Percentiles rank a stretch among this genome's conserved stretches.
These are phyloP conservation scores for Protoeuglena noctilucae DNA, from an alignment of 139 green algal species.

Conservation along the genomic window DNA sequence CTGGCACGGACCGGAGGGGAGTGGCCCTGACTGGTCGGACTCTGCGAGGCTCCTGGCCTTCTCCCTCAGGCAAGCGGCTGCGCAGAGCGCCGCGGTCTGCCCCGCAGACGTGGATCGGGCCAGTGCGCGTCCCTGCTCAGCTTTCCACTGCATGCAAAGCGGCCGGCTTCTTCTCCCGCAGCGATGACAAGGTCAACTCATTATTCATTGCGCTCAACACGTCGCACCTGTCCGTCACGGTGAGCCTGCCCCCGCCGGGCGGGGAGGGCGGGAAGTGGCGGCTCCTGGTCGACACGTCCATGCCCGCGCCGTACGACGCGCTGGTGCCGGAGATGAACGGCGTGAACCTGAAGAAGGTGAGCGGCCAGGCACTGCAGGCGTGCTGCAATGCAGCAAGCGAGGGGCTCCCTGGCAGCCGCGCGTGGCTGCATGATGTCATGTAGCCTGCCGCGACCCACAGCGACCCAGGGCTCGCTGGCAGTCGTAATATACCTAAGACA, in stretches of 20 bases:
- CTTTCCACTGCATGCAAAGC: slow-evolving; percentile 21
- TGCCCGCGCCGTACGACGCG: slow-evolving; percentile 57
- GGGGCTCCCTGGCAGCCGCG: too few species aligned
- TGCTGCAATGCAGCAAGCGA: too few species aligned
- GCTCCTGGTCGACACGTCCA: slow-evolving; percentile 17
- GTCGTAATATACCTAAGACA: not conserved
- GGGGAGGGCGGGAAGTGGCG: slow-evolving; percentile 14
- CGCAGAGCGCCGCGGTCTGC: slow-evolving; percentile 30
- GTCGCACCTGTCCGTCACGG: slow-evolving; percentile 20
- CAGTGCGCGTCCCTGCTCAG: slow-evolving; percentile 11
- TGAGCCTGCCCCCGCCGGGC: not conserved
- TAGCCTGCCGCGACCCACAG: slow-evolving; percentile 12
- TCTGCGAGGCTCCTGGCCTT: slow-evolving; percentile 66
- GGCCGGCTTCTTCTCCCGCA: not conserved
- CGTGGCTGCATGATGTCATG: not conserved
- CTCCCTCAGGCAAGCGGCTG: slow-evolving; percentile 24
- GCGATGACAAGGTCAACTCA: slow-evolving; percentile 5
- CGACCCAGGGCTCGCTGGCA: slow-evolving; percentile 16
- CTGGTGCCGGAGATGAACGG: slow-evolving; percentile 43
- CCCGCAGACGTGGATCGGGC: too few species aligned
- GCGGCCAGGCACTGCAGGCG: slow-evolving; percentile 1
- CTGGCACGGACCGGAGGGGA: slow-evolving; percentile 60
- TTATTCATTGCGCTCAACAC: slow-evolving; percentile 65
- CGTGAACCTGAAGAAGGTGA: not conserved
- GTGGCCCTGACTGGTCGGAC: slow-evolving; percentile 78